Conservation (phyloP, 768 basidiomycete genomes). For the Amyloporia xantha region DNA sequence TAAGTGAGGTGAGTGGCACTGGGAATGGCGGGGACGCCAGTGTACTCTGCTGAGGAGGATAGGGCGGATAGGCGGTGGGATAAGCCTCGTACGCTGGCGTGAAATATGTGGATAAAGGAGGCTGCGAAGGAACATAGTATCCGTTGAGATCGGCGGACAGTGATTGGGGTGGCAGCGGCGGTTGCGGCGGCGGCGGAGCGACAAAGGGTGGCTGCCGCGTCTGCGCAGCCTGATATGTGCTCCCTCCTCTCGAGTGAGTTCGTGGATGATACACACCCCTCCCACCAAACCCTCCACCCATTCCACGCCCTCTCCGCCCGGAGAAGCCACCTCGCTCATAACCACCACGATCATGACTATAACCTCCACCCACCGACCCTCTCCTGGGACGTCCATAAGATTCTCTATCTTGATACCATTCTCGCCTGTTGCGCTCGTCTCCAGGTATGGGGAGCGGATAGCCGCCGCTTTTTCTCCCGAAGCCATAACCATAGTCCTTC, state of each 20-base stretch:
- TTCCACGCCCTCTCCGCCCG: slow-evolving; percentile 26
- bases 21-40: slow-evolving; percentile 31
- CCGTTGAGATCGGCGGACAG: slow-evolving; percentile 16
- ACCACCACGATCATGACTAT: slow-evolving; percentile 30
- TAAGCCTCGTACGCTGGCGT: slow-evolving; percentile 14
- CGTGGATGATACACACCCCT: slow-evolving; percentile 21
- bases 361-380: slow-evolving; percentile 25
- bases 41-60: slow-evolving; percentile 22
- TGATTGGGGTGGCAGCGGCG: slow-evolving; percentile 21
- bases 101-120: slow-evolving; percentile 19
- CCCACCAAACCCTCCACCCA: slow-evolving; percentile 25
- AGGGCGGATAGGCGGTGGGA: slow-evolving; percentile 12
- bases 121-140: slow-evolving; percentile 16
- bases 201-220: slow-evolving; percentile 15
- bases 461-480: slow-evolving; percentile 41
- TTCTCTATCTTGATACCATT: slow-evolving; percentile 22
- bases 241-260: slow-evolving; percentile 11
- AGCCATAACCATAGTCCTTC: slow-evolving; percentile 58
- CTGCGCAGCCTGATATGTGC: slow-evolving; percentile 8
- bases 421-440: slow-evolving; percentile 22
- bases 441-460: slow-evolving; percentile 25
- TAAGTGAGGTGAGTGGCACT: slow-evolving; percentile 36
- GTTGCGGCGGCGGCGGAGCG: slow-evolving; percentile 18
- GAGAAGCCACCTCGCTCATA: slow-evolving; percentile 33
- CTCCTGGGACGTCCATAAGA: slow-evolving; percentile 25